phyloP scores from a whole-genome alignment of 352 stramenopile genomes.

The Phytophthora pinifolia region DNA sequence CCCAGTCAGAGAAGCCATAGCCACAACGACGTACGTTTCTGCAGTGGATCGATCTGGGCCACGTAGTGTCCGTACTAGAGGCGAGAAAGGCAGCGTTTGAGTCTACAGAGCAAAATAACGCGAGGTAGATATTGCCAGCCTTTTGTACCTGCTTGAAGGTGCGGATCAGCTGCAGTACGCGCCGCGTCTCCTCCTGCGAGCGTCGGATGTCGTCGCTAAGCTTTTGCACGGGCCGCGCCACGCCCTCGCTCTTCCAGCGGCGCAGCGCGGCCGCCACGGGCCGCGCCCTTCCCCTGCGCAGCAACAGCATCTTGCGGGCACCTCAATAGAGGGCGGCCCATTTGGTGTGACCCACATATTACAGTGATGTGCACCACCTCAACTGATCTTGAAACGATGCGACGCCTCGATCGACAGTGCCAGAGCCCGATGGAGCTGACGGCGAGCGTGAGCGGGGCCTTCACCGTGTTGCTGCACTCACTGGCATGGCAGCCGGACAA shows the following conservation, averaged over 20 bases:
- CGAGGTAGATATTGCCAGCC: no score
- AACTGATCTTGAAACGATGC: slow-evolving; percentile 24
- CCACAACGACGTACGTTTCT: slow-evolving; percentile 48
- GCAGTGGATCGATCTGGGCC: slow-evolving; percentile 86
- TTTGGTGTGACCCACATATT: slow-evolving; percentile 15
- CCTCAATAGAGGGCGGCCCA: background rate
- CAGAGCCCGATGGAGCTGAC: slow-evolving; percentile 16
- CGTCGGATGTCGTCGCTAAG: slow-evolving; percentile 79
- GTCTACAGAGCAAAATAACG: background rate
- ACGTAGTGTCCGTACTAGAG: slow-evolving; percentile 82
- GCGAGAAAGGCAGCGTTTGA: background rate
- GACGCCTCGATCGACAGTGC: background rate
- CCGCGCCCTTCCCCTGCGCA: slow-evolving; percentile 13
- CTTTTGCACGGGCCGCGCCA: slow-evolving; percentile 43
- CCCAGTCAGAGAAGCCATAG: no score
- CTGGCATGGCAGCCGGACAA: slow-evolving; percentile 26
- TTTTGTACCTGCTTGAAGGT: slow-evolving; percentile 78
- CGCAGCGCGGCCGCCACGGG: background rate
- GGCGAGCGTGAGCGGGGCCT: slow-evolving; percentile 25
- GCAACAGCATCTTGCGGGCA: slow-evolving; percentile 26
- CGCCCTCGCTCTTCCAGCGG: slow-evolving; percentile 24
- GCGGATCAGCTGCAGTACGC: slow-evolving; percentile 81
- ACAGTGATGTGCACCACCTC: no score
- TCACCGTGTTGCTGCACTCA: slow-evolving; percentile 38
- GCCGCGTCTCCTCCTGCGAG: slow-evolving; percentile 85